Evolutionary conservation across 345 rosid species (phyloP).

Genomic region (Bruguiera parviflora): DNA sequence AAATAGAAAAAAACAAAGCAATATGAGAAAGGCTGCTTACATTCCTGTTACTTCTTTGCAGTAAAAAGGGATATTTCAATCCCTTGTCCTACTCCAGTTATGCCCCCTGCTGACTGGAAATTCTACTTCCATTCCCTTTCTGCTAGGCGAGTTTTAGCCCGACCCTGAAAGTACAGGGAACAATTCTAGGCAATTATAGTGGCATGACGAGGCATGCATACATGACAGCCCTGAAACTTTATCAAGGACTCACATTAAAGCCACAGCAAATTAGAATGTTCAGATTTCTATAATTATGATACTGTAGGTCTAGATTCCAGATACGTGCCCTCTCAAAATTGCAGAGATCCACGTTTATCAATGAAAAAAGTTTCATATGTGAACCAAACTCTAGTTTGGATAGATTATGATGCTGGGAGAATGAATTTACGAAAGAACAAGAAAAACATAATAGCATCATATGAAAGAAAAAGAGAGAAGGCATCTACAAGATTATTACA

Average conservation of each 20-base stretch:
- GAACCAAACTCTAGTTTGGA: neutral
- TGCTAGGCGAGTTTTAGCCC: neutral
- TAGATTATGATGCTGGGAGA: neutral
- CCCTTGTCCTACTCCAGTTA: neutral
- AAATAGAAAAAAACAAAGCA: no score
- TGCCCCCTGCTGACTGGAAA: neutral
- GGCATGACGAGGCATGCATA: neutral
- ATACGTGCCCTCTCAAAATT: neutral
- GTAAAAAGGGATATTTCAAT: neutral
- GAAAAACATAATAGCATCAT: neutral
- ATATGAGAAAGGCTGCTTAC: neutral
- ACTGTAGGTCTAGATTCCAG: neutral
- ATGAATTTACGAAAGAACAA: neutral
- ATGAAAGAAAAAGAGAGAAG: neutral
- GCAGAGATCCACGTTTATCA: neutral
- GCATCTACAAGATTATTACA: neutral
- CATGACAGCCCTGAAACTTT: neutral
- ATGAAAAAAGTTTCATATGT: no score
- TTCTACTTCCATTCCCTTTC: neutral
- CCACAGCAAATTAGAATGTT: neutral
- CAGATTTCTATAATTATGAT: no score
- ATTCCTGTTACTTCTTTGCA: neutral
- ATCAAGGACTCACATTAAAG: neutral
- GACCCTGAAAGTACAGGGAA: neutral
- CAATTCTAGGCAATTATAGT: neutral